A percentile compares a stretch with the other conserved stretches of the same genome.
Evolutionary conservation across 371 early-diverging fungal species (phyloP).

Genomic region (Dichotomocladium elegans): DNA sequence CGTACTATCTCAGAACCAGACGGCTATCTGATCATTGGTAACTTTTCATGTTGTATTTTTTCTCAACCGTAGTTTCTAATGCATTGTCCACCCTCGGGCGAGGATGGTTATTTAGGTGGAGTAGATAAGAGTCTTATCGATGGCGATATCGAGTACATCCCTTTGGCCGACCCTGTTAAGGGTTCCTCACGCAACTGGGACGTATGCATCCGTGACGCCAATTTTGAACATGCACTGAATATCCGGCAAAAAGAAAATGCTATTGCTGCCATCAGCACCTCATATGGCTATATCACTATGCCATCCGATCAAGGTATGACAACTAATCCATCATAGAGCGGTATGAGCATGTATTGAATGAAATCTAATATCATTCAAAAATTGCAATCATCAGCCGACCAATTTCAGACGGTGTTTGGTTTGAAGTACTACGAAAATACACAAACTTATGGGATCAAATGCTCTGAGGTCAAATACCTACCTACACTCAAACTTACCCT

Average conservation of each 20-base stretch:
- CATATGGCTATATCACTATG: slow-evolving; percentile 35
- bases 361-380: too few species aligned
- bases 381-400: too few species aligned
- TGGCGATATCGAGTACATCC: slow-evolving; percentile 34
- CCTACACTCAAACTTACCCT: slow-evolving; percentile 33
- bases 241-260: slow-evolving; percentile 27
- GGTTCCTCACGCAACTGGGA: slow-evolving; percentile 34
- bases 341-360: too few species aligned
- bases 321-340: too few species aligned
- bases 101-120: slow-evolving; percentile 49
- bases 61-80: too few species aligned
- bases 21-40: too few species aligned
- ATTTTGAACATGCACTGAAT: slow-evolving; percentile 24
- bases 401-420: slow-evolving; percentile 35
- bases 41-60: too few species aligned
- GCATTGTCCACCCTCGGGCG: too few species aligned
- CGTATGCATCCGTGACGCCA: slow-evolving; percentile 34
- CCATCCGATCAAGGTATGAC: slow-evolving; percentile 43
- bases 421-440: slow-evolving; percentile 34
- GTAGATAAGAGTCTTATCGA: slow-evolving; percentile 34
- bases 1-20: too few species aligned
- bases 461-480: slow-evolving; percentile 38
- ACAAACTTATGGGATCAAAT: slow-evolving; percentile 39
- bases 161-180: slow-evolving; percentile 18
- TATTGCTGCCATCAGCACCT: slow-evolving; percentile 36